These are phyloP conservation scores for Trichophyton equinum DNA, from an alignment of 2,329 filamentous ascomycete genomes.

Conservation along the genomic window DNA sequence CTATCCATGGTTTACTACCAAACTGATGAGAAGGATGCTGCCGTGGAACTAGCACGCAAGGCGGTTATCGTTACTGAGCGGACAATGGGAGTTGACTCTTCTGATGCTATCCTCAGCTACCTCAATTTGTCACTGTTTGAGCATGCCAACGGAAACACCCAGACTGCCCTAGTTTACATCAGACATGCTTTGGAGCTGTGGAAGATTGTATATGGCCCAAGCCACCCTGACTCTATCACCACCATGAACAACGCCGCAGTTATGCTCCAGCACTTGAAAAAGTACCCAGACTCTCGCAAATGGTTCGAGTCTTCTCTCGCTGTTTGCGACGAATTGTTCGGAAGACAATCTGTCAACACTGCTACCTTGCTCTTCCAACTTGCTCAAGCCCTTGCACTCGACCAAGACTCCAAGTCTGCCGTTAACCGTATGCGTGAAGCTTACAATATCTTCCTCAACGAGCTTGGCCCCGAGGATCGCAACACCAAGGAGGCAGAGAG, in stretches of 20 bases:
- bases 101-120: constrained; percentile 89
- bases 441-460: constrained; percentile 82
- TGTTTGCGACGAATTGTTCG: constrained; percentile 81
- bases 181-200: constrained; percentile 88
- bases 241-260: constrained; percentile 98
- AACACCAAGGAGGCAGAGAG: constrained; percentile 97
- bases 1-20: constrained; percentile 94
- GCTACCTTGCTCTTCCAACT: constrained; percentile 95
- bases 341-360: constrained; percentile 79
- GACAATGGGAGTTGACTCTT: constrained; percentile 82
- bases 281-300: constrained; percentile 82
- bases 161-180: constrained; percentile 72
- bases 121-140: constrained; percentile 90
- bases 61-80: constrained; percentile 92
- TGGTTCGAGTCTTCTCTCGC: constrained; percentile 93
- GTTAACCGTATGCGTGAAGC: constrained; percentile 92
- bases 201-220: constrained; percentile 90
- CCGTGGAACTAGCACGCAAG: constrained; percentile 89
- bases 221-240: constrained; percentile 94
- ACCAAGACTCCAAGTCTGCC: constrained; percentile 83
- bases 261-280: constrained; percentile 92
- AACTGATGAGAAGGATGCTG: constrained; percentile 92
- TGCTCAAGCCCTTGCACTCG: constrained; percentile 86
- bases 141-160: constrained; percentile 83
- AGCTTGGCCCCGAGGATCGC: constrained; percentile 80